Evolutionary conservation across 2,329 filamentous ascomycete genomes (phyloP).

Genomic region (Cladosporium velox): DNA sequence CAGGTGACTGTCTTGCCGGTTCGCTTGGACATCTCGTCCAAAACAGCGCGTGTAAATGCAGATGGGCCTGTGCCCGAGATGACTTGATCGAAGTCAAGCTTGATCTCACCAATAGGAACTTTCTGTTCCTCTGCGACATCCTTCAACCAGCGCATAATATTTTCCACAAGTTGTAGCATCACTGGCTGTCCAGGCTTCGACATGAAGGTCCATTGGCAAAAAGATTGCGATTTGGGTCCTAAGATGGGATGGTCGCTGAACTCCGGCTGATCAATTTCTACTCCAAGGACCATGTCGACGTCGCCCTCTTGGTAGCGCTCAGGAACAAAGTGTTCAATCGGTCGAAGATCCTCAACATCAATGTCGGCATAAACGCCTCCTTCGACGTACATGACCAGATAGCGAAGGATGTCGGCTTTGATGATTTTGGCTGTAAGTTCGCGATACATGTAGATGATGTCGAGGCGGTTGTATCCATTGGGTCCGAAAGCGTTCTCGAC

Average conservation of each 20-base stretch:
- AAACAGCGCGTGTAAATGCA: slow-evolving; percentile 66
- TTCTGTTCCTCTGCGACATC: slow-evolving; percentile 61
- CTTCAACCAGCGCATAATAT: slow-evolving; percentile 67
- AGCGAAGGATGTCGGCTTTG: slow-evolving; percentile 66
- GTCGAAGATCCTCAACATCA: slow-evolving; percentile 58
- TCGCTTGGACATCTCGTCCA: slow-evolving; percentile 62
- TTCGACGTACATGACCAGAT: slow-evolving; percentile 68
- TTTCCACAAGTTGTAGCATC: slow-evolving; percentile 68
- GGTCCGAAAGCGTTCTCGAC: slow-evolving; percentile 69
- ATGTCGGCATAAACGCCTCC: slow-evolving; percentile 64
- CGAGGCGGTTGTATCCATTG: slow-evolving; percentile 64
- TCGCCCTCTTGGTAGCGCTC: slow-evolving; percentile 63
- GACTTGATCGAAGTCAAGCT: slow-evolving; percentile 70
- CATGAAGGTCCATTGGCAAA: slow-evolving; percentile 77
- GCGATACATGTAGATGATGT: slow-evolving; percentile 64
- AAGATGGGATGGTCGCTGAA: slow-evolving; percentile 65
- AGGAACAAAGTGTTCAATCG: slow-evolving; percentile 61
- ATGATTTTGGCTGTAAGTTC: slow-evolving; percentile 65
- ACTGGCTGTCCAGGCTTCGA: slow-evolving; percentile 67
- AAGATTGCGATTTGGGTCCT: slow-evolving; percentile 67
- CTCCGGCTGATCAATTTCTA: slow-evolving; percentile 70
- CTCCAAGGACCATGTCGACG: slow-evolving; percentile 69
- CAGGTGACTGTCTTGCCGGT: slow-evolving; percentile 56
- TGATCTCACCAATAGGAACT: slow-evolving; percentile 60
- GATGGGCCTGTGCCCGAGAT: slow-evolving; percentile 73